These are phyloP conservation scores for Botrytis cinerea DNA, from an alignment of 2,329 filamentous ascomycete genomes.

Conservation along the genomic window DNA sequence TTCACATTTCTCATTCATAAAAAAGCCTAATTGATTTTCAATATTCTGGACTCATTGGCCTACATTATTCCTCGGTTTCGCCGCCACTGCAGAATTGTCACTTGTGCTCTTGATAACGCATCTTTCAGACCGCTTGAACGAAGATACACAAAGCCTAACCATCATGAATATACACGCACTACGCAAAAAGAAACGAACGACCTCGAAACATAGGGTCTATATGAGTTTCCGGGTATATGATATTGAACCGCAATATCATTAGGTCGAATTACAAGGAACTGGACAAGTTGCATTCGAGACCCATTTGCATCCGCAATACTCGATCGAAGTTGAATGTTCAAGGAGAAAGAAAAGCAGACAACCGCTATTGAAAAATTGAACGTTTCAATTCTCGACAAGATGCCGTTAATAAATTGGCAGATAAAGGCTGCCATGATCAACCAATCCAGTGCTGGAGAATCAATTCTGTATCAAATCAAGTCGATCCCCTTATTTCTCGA, in stretches of 20 bases:
- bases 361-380: neutral
- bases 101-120: neutral
- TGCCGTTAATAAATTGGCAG: neutral
- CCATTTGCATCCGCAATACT: neutral
- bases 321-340: neutral
- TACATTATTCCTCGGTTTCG: neutral
- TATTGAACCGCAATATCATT: neutral
- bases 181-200: neutral
- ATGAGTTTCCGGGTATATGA: neutral
- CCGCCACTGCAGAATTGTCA: neutral
- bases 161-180: neutral
- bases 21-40: neutral
- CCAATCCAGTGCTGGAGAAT: neutral
- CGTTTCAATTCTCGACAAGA: neutral
- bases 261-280: too few relatives aligned
- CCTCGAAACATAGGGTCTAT: rapidly evolving
- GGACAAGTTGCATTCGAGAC: neutral
- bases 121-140: neutral
- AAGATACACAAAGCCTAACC: neutral
- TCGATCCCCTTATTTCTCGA: neutral
- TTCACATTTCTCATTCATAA: neutral
- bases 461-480: neutral
- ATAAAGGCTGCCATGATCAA: neutral
- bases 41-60: neutral
- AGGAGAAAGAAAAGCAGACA: neutral